Percentiles rank a stretch among this genome's conserved stretches.
Evolutionary conservation across 768 basidiomycete genomes (phyloP).

Genomic region (Sporobolomyces phaffii): DNA sequence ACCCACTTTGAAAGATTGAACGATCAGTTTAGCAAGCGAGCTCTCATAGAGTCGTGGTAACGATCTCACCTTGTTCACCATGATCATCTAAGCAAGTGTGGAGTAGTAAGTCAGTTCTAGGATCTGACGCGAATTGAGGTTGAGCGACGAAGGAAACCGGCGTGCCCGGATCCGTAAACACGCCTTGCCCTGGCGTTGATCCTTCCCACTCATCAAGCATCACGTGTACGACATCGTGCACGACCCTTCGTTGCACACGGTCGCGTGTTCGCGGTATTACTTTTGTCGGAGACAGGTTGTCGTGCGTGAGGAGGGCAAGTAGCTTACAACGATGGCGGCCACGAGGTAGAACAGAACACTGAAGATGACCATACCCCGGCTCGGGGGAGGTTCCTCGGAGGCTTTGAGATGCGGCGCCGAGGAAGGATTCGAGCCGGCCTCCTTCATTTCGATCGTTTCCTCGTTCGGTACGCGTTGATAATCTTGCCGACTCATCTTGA

Average conservation of each 20-base stretch:
- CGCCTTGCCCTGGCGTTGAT: too few species aligned
- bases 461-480: conserved; percentile 31
- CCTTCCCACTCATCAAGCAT: too few species aligned
- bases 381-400: conserved; percentile 21
- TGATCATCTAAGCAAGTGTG: conserved; percentile 63
- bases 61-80: conserved; percentile 58
- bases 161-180: too few species aligned
- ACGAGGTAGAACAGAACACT: conserved; percentile 77
- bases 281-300: background rate
- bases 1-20: conserved; percentile 61
- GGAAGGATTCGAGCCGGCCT: background rate
- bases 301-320: background rate
- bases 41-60: too few species aligned
- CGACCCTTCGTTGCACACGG: too few species aligned
- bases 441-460: conserved; percentile 27
- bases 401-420: background rate
- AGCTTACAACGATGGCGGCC: conserved; percentile 75
- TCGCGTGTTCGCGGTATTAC: background rate
- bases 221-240: too few species aligned
- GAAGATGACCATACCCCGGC: conserved; percentile 40
- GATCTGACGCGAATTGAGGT: too few species aligned
- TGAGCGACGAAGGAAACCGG: too few species aligned
- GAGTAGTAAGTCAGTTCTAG: background rate
- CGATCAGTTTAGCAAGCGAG: too few species aligned
- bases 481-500: conserved; percentile 9